Evolutionary conservation across 345 rosid genomes (phyloP), one percentile per base, ranked within the genome.

Genomic region (Conringia planisiliqua): DNA sequence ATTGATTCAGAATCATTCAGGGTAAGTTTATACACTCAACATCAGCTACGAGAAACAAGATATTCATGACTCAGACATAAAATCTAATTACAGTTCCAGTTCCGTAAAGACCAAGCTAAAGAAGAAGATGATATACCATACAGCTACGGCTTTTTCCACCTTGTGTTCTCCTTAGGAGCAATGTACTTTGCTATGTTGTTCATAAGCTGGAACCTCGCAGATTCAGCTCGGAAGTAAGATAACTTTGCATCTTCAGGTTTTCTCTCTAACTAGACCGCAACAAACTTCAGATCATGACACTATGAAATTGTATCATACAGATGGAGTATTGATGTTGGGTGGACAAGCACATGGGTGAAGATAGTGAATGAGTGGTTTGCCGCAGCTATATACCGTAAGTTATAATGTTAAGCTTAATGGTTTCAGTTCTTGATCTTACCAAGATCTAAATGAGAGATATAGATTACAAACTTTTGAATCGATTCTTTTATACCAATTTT

Each of bases 311-410:
- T 27, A 6, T 7, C 26, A 17, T 3, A 48, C 68, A 93, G 98
- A 83, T 93, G 97, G 98, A 88, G 89, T 80, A 91, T 91, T 10
- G 97, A 91, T 72, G 91, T 88, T 59, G 96, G 98, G 2, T 91
- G 96, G 97, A 78, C 92, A 64, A 93, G 98, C 68, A 91, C 92
- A 22, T 93, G 96, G 97, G 94, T 93, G 50, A 93, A 93, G 78
- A 87, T 93, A 58, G 51, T 93, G 70, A 93, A 89, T 7, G 92
- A 89, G 83, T 91, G 97, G 98, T 84, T 93, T 17, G 96, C 96
- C 4, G 91, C 97, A 63, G 77, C 85, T 1, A 79, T 91, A 58
- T 91, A 93, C 86, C 10, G 98, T 91, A 78, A 85, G 96, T 79
- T 63, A 35, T 0, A 26, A 43, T 3, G n/a, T 62, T 18, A 27